A percentile compares a stretch with the other conserved stretches of the same genome.
These are phyloP conservation scores for Penicillium ucsense DNA, from an alignment of 495 filamentous ascomycete genomes.

Conservation along the genomic window DNA sequence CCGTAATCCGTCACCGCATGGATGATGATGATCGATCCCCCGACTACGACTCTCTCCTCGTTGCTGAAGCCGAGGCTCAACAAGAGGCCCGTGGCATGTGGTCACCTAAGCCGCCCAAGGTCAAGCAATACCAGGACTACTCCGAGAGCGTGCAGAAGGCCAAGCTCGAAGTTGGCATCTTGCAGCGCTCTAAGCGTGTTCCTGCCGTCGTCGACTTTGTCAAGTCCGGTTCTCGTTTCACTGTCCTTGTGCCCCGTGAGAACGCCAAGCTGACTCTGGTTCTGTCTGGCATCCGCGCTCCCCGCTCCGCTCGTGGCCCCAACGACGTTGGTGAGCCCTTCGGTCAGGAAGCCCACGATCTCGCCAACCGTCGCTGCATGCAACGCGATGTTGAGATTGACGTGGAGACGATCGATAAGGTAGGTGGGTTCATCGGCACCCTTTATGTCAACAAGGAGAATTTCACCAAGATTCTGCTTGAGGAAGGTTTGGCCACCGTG, in stretches of 20 bases:
- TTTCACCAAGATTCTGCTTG: slow-evolving; percentile 86
- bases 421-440: slow-evolving; percentile 93
- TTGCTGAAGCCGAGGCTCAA: slow-evolving; percentile 77
- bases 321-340: slow-evolving; percentile 85
- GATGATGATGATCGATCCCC: slow-evolving; percentile 88
- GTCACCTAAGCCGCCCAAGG: slow-evolving; percentile 71
- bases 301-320: slow-evolving; percentile 70
- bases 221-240: slow-evolving; percentile 91
- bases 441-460: slow-evolving; percentile 92
- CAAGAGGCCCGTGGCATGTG: slow-evolving; percentile 90
- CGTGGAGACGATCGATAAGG: slow-evolving; percentile 88
- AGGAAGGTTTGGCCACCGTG: slow-evolving; percentile 86
- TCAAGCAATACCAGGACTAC: slow-evolving; percentile 74
- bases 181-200: slow-evolving; percentile 85
- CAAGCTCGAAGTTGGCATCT: slow-evolving; percentile 77
- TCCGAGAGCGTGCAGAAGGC: slow-evolving; percentile 91
- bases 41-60: slow-evolving; percentile 86
- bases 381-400: slow-evolving; percentile 97
- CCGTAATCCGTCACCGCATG: slow-evolving; percentile 85
- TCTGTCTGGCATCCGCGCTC: slow-evolving; percentile 87
- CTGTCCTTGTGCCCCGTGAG: slow-evolving; percentile 82
- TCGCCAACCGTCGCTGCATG: slow-evolving; percentile 76
- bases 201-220: slow-evolving; percentile 94
- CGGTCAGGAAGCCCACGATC: slow-evolving; percentile 86
- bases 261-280: slow-evolving; percentile 93